Base-by-base conservation (phyloP, 768 basidiomycete species). In the Pleurotus salmoneostramineus region DNA sequence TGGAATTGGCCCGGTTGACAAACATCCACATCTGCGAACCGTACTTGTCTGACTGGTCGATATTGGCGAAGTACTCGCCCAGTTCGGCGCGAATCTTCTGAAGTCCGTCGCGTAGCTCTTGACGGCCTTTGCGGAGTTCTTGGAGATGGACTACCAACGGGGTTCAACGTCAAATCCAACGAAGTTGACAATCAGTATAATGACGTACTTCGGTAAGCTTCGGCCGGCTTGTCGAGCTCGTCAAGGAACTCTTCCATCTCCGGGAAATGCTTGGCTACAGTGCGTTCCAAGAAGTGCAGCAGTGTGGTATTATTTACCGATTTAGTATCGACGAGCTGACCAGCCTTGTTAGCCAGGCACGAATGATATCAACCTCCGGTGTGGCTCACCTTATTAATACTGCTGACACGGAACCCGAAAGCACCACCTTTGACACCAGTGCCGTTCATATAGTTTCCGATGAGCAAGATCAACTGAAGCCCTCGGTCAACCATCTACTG, bases 371-470 rank as follows among this genome's bases (percentile, higher is more conserved):
- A 31, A 54, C 31, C 35, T 40, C 14, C 31, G 12, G 43, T 36
- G 34, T 31, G 36, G 40, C 74, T 61, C 65, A 88, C 94, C 81
- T 95, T 95, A 76, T 99, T 98, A 72, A 99, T 95, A 71, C 95
- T 96, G 74, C 93, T 94, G 54, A 98, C 85, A 65, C 91, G 86
- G 83, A 99, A 99, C 59, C 96, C 96, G 64, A 92, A 96, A 1
- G 97, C 97, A 34, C 95, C 95, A 56, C 96, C 96, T 70, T 96
- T 97, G 65, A 93, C 82, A 56, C 95, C 94, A 55, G 93, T 89
- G 5, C 95, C 93, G 68, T 99, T 99, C 88, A 98, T 95, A 71
- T 94, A 99, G 70, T 99, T 99, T 44, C 96, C 96, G 63, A 99
- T 84, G 64, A 95, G 80, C 11, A 99, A 85, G 62, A 98, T 97